Conservation (phyloP, 2,329 filamentous ascomycete species). For the Penicillium sclerotigenum region DNA sequence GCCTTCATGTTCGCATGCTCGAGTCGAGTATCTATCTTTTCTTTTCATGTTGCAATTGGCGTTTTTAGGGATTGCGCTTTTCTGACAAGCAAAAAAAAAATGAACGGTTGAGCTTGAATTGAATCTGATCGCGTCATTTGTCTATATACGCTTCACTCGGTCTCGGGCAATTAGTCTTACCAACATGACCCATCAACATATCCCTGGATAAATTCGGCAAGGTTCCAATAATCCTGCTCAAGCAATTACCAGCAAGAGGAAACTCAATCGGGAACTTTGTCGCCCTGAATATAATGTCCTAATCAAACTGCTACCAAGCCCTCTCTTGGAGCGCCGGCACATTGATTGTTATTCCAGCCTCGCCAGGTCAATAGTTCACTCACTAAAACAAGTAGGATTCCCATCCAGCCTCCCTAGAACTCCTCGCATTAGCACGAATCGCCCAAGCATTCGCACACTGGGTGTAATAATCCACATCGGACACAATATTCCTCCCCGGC, state of each 20-base stretch:
- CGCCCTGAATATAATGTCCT: slow-evolving; percentile 24
- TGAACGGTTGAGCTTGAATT: background rate
- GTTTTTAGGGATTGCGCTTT: background rate
- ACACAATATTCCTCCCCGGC: slow-evolving; percentile 12
- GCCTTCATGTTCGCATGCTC: background rate
- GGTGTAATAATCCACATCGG: slow-evolving; percentile 16
- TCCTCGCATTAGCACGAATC: slow-evolving; percentile 20
- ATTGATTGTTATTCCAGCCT: slow-evolving; percentile 12
- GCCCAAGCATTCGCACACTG: background rate
- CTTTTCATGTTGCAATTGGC: slow-evolving; percentile 1
- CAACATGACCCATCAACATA: slow-evolving; percentile 6
- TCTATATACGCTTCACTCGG: background rate
- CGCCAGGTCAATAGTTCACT: slow-evolving; percentile 19
- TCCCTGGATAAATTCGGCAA: slow-evolving; percentile 16
- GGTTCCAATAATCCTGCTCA: slow-evolving; percentile 19
- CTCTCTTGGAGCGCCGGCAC: slow-evolving; percentile 12
- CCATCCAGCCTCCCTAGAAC: slow-evolving; percentile 11
- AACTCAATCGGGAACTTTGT: slow-evolving; percentile 18
- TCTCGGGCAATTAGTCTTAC: no score
- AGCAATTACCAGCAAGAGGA: slow-evolving; percentile 12
- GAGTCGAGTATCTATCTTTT: background rate
- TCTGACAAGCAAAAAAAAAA: background rate
- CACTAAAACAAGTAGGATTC: slow-evolving; percentile 22
- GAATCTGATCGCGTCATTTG: background rate
- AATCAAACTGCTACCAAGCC: slow-evolving; percentile 14